These are phyloP conservation scores for Yueomyces sp. DNA, from an alignment of 1,139 yeast species.

Conservation along the genomic window DNA sequence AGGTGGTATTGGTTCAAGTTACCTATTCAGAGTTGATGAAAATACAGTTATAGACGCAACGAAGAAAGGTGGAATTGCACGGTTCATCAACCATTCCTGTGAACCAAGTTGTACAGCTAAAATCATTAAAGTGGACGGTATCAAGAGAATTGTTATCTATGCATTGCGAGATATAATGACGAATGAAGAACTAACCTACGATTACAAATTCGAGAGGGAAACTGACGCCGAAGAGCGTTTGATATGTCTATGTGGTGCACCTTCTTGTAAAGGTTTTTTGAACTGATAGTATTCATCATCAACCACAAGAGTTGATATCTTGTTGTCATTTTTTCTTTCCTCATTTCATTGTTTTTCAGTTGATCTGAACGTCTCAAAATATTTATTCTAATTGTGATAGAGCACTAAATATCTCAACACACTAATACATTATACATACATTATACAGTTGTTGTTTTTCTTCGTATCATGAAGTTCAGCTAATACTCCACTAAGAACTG, in stretches of 20 bases:
- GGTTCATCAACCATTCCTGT: slow-evolving; percentile 94
- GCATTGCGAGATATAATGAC: slow-evolving; percentile 82
- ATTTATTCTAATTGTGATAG: no score
- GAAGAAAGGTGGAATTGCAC: slow-evolving; percentile 90
- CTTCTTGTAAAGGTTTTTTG: slow-evolving; percentile 84
- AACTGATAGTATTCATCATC: slow-evolving; percentile 30
- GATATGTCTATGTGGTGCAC: slow-evolving; percentile 88
- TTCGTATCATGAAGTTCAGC: no score
- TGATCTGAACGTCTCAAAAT: no score
- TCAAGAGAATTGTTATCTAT: slow-evolving; percentile 85
- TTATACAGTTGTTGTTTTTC: no score
- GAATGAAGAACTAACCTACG: slow-evolving; percentile 88
- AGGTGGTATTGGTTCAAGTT: slow-evolving; percentile 92
- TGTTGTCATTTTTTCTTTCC: no score
- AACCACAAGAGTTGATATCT: no score
- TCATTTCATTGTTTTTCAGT: no score
- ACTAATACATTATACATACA: no score
- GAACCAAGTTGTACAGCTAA: slow-evolving; percentile 96
- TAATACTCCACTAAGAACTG: no score
- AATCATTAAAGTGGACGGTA: slow-evolving; percentile 89
- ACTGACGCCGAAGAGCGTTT: slow-evolving; percentile 82
- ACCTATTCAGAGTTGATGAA: slow-evolving; percentile 84
- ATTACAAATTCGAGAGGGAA: slow-evolving; percentile 88
- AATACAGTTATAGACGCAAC: slow-evolving; percentile 96
- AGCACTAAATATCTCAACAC: no score